Conservation (phyloP, 306 rosid genomes). For the Prinsepia uniflora region DNA sequence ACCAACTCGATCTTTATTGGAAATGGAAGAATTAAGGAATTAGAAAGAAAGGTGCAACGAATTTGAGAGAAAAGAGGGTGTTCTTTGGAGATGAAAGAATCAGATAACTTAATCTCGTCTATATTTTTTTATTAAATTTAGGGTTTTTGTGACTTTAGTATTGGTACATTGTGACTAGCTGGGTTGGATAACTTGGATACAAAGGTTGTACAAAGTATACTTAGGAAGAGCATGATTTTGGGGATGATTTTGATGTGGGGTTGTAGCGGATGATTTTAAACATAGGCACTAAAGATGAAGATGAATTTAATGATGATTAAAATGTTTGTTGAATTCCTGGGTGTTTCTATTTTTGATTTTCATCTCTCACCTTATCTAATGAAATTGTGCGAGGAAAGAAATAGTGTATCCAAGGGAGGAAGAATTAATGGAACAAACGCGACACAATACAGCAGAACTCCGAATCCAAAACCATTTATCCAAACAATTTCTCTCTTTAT, state of each 20-base stretch:
- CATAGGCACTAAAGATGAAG: no score
- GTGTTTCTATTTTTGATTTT: no score
- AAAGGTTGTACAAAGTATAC: neutral
- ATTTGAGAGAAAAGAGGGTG: slow-evolving; percentile 23
- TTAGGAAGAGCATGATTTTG: neutral
- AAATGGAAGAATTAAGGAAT: slow-evolving; percentile 23
- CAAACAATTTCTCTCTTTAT: no score
- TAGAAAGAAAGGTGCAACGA: slow-evolving; percentile 7
- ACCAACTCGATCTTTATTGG: slow-evolving; percentile 3
- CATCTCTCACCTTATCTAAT: no score
- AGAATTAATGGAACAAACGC: no score
- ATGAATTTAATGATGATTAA: no score
- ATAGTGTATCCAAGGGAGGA: no score
- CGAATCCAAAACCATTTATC: no score
- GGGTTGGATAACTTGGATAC: neutral
- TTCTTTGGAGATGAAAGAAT: slow-evolving; percentile 5
- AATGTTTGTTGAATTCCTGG: no score
- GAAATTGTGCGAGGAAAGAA: no score
- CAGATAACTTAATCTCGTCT: neutral
- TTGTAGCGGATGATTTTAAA: neutral
- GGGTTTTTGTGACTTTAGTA: neutral
- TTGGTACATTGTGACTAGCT: neutral
- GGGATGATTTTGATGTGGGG: neutral
- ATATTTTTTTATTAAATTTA: no score
- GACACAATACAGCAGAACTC: no score